Conservation (phyloP, 768 basidiomycete genomes). For the Leccinum fibrillosum region DNA sequence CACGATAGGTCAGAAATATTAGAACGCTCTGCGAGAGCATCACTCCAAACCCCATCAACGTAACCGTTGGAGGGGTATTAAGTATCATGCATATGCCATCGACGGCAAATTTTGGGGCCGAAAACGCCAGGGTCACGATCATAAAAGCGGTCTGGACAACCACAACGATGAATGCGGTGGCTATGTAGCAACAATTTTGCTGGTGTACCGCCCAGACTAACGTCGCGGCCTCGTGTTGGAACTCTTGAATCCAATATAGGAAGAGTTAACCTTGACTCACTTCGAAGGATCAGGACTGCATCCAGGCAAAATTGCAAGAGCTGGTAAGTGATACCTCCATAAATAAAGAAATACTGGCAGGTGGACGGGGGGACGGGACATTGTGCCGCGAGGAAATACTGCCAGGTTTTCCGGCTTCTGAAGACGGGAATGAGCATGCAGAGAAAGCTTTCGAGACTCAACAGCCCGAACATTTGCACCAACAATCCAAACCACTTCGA, state of each 20-base stretch:
- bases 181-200: background rate
- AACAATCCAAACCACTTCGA: conserved; percentile 23
- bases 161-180: conserved; percentile 1
- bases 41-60: background rate
- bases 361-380: background rate
- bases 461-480: conserved; percentile 10
- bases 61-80: background rate
- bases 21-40: conserved; percentile 12
- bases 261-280: conserved; percentile 8
- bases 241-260: background rate
- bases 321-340: conserved; percentile 4
- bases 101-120: background rate
- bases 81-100: conserved; percentile 12
- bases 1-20: conserved; percentile 15
- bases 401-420: conserved; percentile 6
- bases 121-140: background rate
- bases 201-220: conserved; percentile 18
- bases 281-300: conserved; percentile 15
- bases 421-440: conserved; percentile 2
- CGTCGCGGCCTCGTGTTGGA: background rate
- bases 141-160: background rate
- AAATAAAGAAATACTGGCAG: conserved; percentile 2
- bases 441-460: background rate
- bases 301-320: conserved; percentile 16
- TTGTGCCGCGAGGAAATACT: background rate